A percentile compares a stretch with the other conserved stretches of the same genome.
Evolutionary conservation across 345 rosid genomes (phyloP).

Genomic region (Heritiera fomes): DNA sequence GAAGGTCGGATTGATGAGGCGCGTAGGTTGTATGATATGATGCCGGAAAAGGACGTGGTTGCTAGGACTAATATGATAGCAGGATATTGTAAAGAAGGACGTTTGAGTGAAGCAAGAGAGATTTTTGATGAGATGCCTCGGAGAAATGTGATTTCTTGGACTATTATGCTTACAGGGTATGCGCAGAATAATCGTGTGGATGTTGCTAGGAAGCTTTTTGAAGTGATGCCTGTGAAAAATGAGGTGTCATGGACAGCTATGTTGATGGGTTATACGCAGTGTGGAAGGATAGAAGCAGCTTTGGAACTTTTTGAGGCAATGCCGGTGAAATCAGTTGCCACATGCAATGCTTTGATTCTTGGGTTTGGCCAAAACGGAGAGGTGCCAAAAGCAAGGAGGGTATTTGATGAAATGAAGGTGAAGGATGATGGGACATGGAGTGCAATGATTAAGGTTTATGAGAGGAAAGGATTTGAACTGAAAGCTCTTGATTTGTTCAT

Average conservation of each 20-base stretch:
- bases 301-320: constrained; percentile 56
- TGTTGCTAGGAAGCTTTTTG: constrained; percentile 80
- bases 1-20: constrained; percentile 66
- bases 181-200: constrained; percentile 62
- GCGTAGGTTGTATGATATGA: constrained; percentile 50
- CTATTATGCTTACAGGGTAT: constrained; percentile 71
- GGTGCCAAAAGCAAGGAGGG: constrained; percentile 47
- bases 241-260: constrained; percentile 84
- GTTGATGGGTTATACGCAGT: constrained; percentile 69
- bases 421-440: constrained; percentile 69
- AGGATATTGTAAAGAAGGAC: constrained; percentile 66
- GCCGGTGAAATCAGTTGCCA: constrained; percentile 56
- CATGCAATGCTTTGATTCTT: constrained; percentile 72
- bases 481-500: constrained; percentile 63
- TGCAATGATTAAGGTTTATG: constrained; percentile 72
- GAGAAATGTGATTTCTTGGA: constrained; percentile 80
- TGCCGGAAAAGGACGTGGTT: constrained; percentile 75
- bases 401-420: constrained; percentile 57
- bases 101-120: constrained; percentile 59
- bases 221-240: constrained; percentile 79
- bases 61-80: constrained; percentile 79
- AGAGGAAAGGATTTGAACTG: constrained; percentile 65
- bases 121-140: constrained; percentile 71
- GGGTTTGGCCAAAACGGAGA: constrained; percentile 64
- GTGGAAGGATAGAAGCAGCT: constrained; percentile 70